Percentiles rank a stretch among this genome's conserved stretches.
phyloP scores from a whole-genome alignment of 345 rosid genomes.

The Camelina neglecta region DNA sequence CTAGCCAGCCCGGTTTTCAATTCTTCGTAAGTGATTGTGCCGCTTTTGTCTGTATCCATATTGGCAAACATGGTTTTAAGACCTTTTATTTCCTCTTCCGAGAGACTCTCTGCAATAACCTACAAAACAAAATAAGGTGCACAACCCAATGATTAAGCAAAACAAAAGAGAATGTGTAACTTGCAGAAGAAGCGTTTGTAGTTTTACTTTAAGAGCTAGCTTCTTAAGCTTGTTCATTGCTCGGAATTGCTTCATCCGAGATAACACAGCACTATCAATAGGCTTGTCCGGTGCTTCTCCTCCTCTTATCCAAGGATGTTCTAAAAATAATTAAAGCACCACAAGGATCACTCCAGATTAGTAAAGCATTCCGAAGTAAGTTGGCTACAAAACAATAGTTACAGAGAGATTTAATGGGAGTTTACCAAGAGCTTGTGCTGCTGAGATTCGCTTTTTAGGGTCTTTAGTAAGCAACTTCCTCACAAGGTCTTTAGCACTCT shows the following conservation, averaged over 20 bases:
- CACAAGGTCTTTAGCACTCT: constrained; percentile 84
- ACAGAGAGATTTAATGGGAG: background rate
- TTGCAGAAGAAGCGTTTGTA: constrained; percentile 2
- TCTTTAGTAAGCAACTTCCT: constrained; percentile 77
- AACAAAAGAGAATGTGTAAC: background rate
- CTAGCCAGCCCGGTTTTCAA: constrained; percentile 66
- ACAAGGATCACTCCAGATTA: background rate
- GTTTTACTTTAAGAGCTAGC: constrained; percentile 80
- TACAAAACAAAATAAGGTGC: constrained; percentile 33
- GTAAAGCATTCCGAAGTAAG: background rate
- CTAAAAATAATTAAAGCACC: background rate
- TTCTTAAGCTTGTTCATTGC: constrained; percentile 92
- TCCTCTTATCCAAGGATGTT: constrained; percentile 50
- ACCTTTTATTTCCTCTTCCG: constrained; percentile 78
- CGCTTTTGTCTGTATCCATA: constrained; percentile 85
- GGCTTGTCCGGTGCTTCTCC: constrained; percentile 87
- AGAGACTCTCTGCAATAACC: constrained; percentile 81
- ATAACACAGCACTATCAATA: constrained; percentile 83
- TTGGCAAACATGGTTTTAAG: constrained; percentile 74
- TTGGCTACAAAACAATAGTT: background rate
- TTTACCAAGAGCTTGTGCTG: constrained; percentile 86
- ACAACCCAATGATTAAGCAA: background rate
- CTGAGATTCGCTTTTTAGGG: constrained; percentile 71
- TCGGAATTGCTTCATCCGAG: constrained; percentile 91
- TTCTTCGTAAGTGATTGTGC: constrained; percentile 82